Conservation (phyloP, 208 protist species). For the Acanthamoeba healyi region DNA sequence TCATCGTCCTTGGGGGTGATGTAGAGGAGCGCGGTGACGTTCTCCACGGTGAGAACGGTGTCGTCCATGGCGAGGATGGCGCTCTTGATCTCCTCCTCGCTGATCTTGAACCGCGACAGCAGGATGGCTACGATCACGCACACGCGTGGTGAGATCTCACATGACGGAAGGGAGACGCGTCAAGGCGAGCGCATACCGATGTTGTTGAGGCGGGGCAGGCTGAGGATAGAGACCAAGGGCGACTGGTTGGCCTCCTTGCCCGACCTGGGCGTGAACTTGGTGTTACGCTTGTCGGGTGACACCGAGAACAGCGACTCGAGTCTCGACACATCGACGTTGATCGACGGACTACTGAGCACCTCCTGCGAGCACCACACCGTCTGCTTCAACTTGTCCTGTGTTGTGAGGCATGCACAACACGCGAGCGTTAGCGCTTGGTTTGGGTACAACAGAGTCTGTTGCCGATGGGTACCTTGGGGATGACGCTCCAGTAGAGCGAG, state of each 20-base stretch:
- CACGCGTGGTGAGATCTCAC: not conserved
- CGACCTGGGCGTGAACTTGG: slow-evolving; percentile 37
- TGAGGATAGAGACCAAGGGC: slow-evolving; percentile 22
- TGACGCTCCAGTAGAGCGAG: slow-evolving; percentile 55
- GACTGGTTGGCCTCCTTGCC: slow-evolving; percentile 15
- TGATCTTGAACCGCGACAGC: slow-evolving; percentile 33
- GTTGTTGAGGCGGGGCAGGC: slow-evolving; percentile 25
- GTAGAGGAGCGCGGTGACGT: slow-evolving; percentile 36
- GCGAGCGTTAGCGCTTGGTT: too few relatives aligned
- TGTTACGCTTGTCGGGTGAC: slow-evolving; percentile 10
- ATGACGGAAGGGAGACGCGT: not conserved
- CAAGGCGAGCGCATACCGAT: not conserved
- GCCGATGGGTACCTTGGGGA: slow-evolving; percentile 46
- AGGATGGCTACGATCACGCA: not conserved
- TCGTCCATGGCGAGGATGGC: slow-evolving; percentile 30
- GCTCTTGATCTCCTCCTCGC: slow-evolving; percentile 27
- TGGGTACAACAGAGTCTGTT: too few relatives aligned
- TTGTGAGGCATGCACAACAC: not conserved
- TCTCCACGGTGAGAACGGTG: not conserved
- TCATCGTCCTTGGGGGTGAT: slow-evolving; percentile 59
- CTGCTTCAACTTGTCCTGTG: slow-evolving; percentile 42
- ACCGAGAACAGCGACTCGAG: slow-evolving; percentile 63
- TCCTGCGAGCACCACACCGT: slow-evolving; percentile 26
- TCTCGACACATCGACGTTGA: slow-evolving; percentile 5
- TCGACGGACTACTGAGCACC: slow-evolving; percentile 8